Percentiles rank a stretch among this genome's conserved stretches.
These are phyloP conservation scores for Rhodosorus marinus DNA, from an alignment of 23 red algal species.

Conservation along the genomic window DNA sequence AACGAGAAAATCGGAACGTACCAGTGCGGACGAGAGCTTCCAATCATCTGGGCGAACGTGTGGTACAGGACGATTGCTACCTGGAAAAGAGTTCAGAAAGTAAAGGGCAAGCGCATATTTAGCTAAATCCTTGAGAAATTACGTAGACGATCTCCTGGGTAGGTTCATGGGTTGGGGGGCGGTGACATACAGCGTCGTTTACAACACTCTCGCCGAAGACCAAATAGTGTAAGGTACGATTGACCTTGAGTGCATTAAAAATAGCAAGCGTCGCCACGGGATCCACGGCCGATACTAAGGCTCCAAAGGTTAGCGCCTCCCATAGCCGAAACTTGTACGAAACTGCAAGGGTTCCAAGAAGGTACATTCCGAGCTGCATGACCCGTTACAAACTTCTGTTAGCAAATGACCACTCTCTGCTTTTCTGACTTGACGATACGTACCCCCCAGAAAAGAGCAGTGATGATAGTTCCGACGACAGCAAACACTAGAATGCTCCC, in stretches of 20 bases:
- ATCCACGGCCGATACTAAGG: constrained; percentile 87
- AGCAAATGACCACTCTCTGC: too few relatives aligned
- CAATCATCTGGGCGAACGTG: constrained; percentile 48
- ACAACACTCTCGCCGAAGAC: constrained; percentile 96
- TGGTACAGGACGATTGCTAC: constrained; percentile 95
- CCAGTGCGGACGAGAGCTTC: too few relatives aligned
- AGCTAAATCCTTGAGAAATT: too few relatives aligned
- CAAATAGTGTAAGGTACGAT: constrained; percentile 89
- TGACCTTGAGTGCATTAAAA: constrained; percentile 89
- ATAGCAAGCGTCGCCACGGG: constrained; percentile 97
- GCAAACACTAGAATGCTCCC: constrained; percentile 65
- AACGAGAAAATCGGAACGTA: constrained; percentile 44
- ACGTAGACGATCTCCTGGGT: too few relatives aligned
- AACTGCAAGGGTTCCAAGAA: constrained; percentile 47
- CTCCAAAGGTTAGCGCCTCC: constrained; percentile 95
- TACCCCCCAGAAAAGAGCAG: constrained; percentile 66
- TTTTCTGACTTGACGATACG: too few relatives aligned
- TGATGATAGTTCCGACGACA: constrained; percentile 78
- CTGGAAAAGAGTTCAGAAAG: too few relatives aligned
- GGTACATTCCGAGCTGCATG: constrained; percentile 49
- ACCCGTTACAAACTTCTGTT: too few relatives aligned
- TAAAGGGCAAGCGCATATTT: too few relatives aligned
- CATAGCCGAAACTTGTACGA: constrained; percentile 67
- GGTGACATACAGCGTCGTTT: constrained; percentile 98
- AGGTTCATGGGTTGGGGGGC: too few relatives aligned